These are phyloP conservation scores for Byssothecium circinans DNA, from an alignment of 2,329 filamentous ascomycete species.

Conservation along the genomic window DNA sequence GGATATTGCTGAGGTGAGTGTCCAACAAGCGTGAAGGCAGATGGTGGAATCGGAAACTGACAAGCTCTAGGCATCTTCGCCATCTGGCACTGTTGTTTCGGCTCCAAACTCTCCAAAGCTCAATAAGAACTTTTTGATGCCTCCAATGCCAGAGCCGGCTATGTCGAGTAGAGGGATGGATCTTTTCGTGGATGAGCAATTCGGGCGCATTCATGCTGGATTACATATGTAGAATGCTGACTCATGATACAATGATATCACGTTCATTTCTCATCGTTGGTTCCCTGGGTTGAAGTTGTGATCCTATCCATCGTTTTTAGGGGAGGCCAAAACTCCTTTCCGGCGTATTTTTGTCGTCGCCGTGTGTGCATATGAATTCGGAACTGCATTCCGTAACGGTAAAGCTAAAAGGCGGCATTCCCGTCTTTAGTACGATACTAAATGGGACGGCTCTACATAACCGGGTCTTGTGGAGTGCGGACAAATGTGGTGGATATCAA, in stretches of 20 bases:
- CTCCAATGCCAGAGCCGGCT: background rate
- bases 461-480: too few species aligned
- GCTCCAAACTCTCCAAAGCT: background rate
- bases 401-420: too few species aligned
- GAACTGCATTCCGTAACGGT: too few species aligned
- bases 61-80: background rate
- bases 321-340: too few species aligned
- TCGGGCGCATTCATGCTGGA: conserved; percentile 2
- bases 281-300: too few species aligned
- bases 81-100: conserved; percentile 2
- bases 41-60: background rate
- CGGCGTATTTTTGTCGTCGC: too few species aligned
- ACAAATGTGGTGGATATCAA: too few species aligned
- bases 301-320: too few species aligned
- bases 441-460: too few species aligned
- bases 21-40: background rate
- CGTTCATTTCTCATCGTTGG: too few species aligned
- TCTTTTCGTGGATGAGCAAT: conserved; percentile 4
- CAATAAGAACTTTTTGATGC: background rate
- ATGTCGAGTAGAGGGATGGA: conserved; percentile 3
- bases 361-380: too few species aligned
- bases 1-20: conserved; percentile 2
- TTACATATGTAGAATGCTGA: background rate
- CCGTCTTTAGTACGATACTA: too few species aligned
- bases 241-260: background rate